Percentiles rank a stretch among this genome's conserved stretches.
Evolutionary conservation across 2,329 filamentous ascomycete species (phyloP).

Genomic region (Ceratocystiopsis sp.): DNA sequence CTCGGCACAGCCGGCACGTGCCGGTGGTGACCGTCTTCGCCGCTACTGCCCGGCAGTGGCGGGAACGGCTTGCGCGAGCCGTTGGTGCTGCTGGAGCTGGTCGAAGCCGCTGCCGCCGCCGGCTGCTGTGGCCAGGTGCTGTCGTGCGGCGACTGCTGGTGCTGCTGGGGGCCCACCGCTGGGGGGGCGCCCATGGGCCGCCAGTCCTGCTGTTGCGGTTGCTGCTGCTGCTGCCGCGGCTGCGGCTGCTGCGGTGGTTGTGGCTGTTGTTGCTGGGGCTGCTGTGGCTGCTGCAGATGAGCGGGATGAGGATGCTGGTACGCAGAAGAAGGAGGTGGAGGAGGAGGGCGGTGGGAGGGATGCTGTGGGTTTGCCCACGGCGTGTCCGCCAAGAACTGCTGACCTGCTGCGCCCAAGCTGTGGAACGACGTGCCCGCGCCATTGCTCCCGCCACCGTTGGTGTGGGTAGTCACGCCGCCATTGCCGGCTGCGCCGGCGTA

Average conservation of each 20-base stretch:
- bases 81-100: no score
- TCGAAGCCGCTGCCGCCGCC: no score
- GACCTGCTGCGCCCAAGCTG: slow-evolving; percentile 50
- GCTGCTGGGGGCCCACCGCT: no score
- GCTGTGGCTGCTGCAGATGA: background rate
- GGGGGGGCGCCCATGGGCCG: background rate
- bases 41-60: no score
- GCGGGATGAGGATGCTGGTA: slow-evolving; percentile 15
- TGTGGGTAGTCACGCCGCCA: background rate
- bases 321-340: background rate
- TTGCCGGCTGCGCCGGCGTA: background rate
- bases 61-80: no score
- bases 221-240: background rate
- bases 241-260: no score
- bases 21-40: no score
- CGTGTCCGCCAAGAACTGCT: slow-evolving; percentile 77
- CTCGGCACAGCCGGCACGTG: no score
- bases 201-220: background rate
- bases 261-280: background rate
- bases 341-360: slow-evolving; percentile 36
- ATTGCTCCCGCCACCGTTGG: background rate
- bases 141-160: no score
- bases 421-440: slow-evolving; percentile 20
- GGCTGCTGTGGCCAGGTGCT: no score
- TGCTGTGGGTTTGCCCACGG: slow-evolving; percentile 87